Base-by-base conservation (phyloP, 2,329 filamentous ascomycete genomes). In the Pseudonectria buxi region DNA sequence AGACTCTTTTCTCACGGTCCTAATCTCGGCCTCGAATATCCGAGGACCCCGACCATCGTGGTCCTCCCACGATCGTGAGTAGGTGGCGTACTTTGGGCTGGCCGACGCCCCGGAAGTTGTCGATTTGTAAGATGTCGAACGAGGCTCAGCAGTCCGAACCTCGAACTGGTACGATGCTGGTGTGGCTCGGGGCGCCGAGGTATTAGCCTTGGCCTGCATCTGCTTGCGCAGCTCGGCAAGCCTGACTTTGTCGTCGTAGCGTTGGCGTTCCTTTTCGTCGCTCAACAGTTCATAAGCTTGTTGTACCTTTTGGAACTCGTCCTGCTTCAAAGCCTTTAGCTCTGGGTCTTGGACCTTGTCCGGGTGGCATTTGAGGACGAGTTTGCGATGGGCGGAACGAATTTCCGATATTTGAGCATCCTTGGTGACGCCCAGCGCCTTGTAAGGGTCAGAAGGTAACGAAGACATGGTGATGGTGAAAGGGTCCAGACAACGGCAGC, bases 221-320 rank as follows among this genome's bases (percentile, higher is more conserved):
- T 74, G 63, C 59, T 75, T 77, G 55, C 74, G 74, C 51, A 86
- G 63, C 56, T 81, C 76, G 33, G 75, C 76, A 43, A 89, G 61
- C 51, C 72, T 78, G 43, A 83, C 69, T 55, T 81, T 74, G 34
- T 87, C 79, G 62, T 96, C 87, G 60, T 95, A 95, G 47, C 80
- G 78, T 39, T 68, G 63, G 40, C 86, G 72, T 56, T 81, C 78
- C 6, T 67, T 70, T 18, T 90, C 83, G 56, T 95, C 82, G 53
- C 78, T 85, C 41, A 98, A 76, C 22, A 92, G 71, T 62, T 96
- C 92, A 63, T 95, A 98, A 33, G 92, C 89, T 51, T 89, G 78
- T 60, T 95, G 89, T 24, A 96, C 86, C 57, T 79, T 81, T 62
- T 95, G 88, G 55, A 96, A 98, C 62, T 94, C 82, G 50, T 87